Conservation (phyloP, 768 basidiomycete species). For the Pleurotus pulmonarius region DNA sequence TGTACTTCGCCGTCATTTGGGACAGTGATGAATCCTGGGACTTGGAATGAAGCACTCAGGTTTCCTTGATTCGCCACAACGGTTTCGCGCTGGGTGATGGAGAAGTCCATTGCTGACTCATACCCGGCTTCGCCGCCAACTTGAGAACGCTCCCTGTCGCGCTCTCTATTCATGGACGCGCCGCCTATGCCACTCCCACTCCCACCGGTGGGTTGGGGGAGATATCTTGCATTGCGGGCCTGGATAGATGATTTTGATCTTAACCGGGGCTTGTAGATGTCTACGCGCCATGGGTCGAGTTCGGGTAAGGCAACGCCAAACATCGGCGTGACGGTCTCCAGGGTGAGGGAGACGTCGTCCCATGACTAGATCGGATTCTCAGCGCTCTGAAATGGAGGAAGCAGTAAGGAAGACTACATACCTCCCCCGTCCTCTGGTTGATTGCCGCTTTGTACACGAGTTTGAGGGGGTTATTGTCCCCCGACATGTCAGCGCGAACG, state of each 20-base stretch:
- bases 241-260: too few species aligned
- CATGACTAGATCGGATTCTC: constrained; percentile 11
- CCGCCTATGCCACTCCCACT: neutral
- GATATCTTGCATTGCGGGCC: too few species aligned
- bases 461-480: constrained; percentile 25
- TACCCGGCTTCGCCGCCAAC: too few species aligned
- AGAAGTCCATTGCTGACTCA: neutral
- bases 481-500: constrained; percentile 33
- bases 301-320: constrained; percentile 14
- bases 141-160: too few species aligned
- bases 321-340: constrained; percentile 20
- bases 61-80: constrained; percentile 15
- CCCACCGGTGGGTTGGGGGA: neutral
- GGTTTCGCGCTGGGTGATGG: neutral
- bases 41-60: constrained; percentile 35
- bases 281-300: neutral
- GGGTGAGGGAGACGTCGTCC: constrained; percentile 15
- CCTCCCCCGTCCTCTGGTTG: constrained; percentile 37
- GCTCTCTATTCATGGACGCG: neutral
- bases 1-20: constrained; percentile 36
- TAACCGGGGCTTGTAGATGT: too few species aligned
- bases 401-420: constrained; percentile 21
- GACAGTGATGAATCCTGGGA: constrained; percentile 38
- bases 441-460: constrained; percentile 37
- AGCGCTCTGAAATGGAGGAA: neutral